A percentile compares a stretch with the other conserved stretches of the same genome.
Conservation (phyloP, 352 stramenopile genomes). For the Phytophthora macrochlamydospora region DNA sequence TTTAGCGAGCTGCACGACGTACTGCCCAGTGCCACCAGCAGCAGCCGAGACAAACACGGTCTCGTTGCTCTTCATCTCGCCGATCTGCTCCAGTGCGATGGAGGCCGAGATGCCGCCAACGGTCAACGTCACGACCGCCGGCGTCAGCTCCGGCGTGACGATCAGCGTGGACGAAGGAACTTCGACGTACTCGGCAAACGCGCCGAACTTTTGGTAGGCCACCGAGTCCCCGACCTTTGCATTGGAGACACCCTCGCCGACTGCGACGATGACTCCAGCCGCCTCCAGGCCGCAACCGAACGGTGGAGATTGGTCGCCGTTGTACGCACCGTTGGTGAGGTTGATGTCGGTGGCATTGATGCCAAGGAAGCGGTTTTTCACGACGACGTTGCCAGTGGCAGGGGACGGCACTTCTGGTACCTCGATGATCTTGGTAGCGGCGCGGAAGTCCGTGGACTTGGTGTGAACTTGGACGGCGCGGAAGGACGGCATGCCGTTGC, state of each 20-base stretch:
- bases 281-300: slow-evolving; percentile 23
- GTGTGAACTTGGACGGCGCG: slow-evolving; percentile 44
- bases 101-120: slow-evolving; percentile 46
- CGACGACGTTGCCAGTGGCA: slow-evolving; percentile 33
- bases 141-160: slow-evolving; percentile 24
- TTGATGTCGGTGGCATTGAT: slow-evolving; percentile 66
- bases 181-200: slow-evolving; percentile 57
- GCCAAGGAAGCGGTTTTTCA: slow-evolving; percentile 39
- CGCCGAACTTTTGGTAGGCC: slow-evolving; percentile 42
- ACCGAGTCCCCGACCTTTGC: slow-evolving; percentile 50
- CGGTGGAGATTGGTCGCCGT: slow-evolving; percentile 13
- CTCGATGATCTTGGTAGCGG: slow-evolving; percentile 41
- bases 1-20: slow-evolving; percentile 22
- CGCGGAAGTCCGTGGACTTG: slow-evolving; percentile 49
- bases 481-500: slow-evolving; percentile 12
- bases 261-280: slow-evolving; percentile 40
- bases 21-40: slow-evolving; percentile 21
- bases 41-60: slow-evolving; percentile 23
- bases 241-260: slow-evolving; percentile 43
- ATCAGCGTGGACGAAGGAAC: slow-evolving; percentile 35
- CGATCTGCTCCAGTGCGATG: slow-evolving; percentile 21
- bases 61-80: slow-evolving; percentile 26
- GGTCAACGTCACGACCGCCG: slow-evolving; percentile 38
- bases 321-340: slow-evolving; percentile 47
- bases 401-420: slow-evolving; percentile 32